Conservation (phyloP, 345 rosid genomes). For the Cochlearia excelsa region DNA sequence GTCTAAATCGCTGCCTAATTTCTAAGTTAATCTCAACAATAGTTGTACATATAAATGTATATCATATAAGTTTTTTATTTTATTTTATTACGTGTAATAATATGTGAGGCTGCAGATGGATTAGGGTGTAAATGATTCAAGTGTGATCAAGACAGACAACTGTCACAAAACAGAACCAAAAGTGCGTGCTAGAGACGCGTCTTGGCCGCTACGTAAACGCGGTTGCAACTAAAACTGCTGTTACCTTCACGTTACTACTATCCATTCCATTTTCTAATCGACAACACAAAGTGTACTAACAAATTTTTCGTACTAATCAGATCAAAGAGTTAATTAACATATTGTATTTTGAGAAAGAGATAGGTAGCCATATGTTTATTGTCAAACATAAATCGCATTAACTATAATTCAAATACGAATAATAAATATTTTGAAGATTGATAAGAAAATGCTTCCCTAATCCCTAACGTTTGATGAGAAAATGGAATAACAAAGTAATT, state of each 20-base stretch:
- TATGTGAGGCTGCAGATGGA: no score
- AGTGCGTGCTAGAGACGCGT: constrained; percentile 35
- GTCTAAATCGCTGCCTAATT: not conserved
- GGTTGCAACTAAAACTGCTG: constrained; percentile 34
- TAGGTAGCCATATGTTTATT: no score
- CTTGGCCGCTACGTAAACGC: constrained; percentile 39
- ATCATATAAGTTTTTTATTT: no score
- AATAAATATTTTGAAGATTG: constrained; percentile 9
- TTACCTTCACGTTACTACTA: constrained; percentile 35
- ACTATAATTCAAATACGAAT: not conserved
- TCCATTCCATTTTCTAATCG: constrained; percentile 27
- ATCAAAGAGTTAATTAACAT: no score
- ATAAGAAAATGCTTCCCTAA: not conserved
- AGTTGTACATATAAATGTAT: no score
- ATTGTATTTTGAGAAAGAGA: no score
- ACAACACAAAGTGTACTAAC: constrained; percentile 15
- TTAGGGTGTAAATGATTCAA: constrained; percentile 7
- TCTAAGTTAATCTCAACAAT: not conserved
- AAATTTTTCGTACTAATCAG: not conserved
- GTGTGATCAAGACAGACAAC: constrained; percentile 26
- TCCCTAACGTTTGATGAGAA: not conserved
- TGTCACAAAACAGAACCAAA: constrained; percentile 28
- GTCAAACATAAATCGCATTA: no score
- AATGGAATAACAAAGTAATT: not conserved
- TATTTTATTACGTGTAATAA: no score